phyloP scores from a whole-genome alignment of 1,284 basidiomycete species.

The Ustilago nuda region DNA sequence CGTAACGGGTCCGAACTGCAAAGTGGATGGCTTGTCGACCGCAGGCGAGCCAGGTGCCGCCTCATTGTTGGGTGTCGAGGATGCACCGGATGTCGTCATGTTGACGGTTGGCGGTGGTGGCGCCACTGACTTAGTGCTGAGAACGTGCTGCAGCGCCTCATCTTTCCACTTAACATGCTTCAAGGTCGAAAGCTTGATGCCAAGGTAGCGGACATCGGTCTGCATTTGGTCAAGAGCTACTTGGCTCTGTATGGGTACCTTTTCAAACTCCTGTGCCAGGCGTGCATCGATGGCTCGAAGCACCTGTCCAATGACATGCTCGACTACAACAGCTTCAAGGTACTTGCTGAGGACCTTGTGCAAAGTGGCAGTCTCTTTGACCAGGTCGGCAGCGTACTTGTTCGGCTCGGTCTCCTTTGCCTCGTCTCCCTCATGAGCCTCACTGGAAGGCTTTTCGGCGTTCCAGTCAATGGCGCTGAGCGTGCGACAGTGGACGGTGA shows the following conservation, averaged over 20 bases:
- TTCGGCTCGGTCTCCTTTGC: conserved; percentile 71
- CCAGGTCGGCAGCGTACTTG: conserved; percentile 87
- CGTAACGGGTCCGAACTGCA: conserved; percentile 37
- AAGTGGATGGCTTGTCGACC: conserved; percentile 27
- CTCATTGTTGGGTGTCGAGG: conserved; percentile 34
- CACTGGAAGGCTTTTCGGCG: conserved; percentile 25
- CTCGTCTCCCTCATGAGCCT: conserved; percentile 5
- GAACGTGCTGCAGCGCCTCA: conserved; percentile 43
- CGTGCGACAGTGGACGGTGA: conserved; percentile 84
- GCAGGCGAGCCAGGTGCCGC: conserved; percentile 35
- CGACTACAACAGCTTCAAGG: conserved; percentile 71
- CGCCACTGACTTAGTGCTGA: conserved; percentile 31
- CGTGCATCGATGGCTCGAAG: conserved; percentile 56
- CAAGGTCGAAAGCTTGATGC: conserved; percentile 52
- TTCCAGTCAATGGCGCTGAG: conserved; percentile 72
- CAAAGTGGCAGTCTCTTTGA: conserved; percentile 94
- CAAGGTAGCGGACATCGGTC: conserved; percentile 52
- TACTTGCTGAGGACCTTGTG: conserved; percentile 97
- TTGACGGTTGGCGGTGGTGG: conserved; percentile 22
- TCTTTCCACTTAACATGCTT: conserved; percentile 60
- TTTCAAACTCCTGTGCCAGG: conserved; percentile 54
- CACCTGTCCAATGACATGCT: conserved; percentile 61
- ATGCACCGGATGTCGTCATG: conserved; percentile 20
- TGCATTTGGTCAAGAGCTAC: conserved; percentile 47
- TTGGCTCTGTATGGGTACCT: conserved; percentile 47